Base-by-base conservation (phyloP, 768 basidiomycete species). In the Hebeloma cylindrosporum region DNA sequence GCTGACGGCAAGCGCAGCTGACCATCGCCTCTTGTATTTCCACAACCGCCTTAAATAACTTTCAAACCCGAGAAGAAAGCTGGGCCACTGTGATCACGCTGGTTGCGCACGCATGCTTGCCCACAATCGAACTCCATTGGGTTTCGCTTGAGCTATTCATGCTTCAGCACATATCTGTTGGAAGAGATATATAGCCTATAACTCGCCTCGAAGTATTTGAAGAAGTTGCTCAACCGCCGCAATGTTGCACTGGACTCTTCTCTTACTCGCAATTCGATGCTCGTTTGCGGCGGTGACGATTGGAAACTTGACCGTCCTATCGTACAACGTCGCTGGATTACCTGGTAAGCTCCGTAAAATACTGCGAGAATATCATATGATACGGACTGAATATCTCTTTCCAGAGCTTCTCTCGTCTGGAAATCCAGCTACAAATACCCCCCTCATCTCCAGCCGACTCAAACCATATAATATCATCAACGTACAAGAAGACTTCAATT, bases 401-500 rank as follows among this genome's bases (percentile, higher is more conserved):
- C 21, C 39, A 66, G 62, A 64, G 21, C 17, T 53, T 16, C 38
- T 64, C 2, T 67, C 63, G 0, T 65, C 64, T 1, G 59, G 62
- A 3, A 50, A 64, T 30, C 65, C 65, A 6, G 39, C 38, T 6
- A 45, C 51, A 2, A 56, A 67, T 44, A 67, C 65, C 7, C 60
- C 65, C 10, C 43, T 64, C 16, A 66, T 67, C 32, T 62, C 64
- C 5, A 51, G 63, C 20, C 61, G 60, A n/a, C 56, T 67, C 7
- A 48, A 44, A 34, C 60, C 64, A 2, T 65, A 60, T 45, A 64
- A 61, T 50, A 56, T 67, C 31, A 56, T 67, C 45, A 58, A 67
- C 30, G 64, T 67, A 9, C 59, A 67, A 42, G 62, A 68, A 51
- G 69, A 71, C 44, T 71, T 71, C 58, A 69, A 71, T 43, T 71